These are phyloP conservation scores for Fremontodendron californicum DNA, from an alignment of 345 rosid genomes.

Conservation along the genomic window DNA sequence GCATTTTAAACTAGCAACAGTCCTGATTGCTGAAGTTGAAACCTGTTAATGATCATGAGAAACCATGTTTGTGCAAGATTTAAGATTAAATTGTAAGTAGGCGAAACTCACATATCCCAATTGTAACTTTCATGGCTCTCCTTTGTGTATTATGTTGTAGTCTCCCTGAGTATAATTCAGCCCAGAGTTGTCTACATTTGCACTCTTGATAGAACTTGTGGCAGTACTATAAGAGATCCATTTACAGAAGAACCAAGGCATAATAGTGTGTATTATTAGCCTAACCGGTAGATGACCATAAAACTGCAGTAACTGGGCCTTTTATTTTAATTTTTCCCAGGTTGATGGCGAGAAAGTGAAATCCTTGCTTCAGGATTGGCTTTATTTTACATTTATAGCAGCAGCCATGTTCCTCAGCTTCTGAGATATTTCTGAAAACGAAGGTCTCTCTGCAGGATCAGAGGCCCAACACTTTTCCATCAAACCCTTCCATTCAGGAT, in stretches of 20 bases:
- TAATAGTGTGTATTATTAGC: slow-evolving; percentile 27
- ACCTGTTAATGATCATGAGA: background rate
- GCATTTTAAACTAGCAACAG: slow-evolving; percentile 13
- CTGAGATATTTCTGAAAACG: too few relatives aligned
- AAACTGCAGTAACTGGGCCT: slow-evolving; percentile 14
- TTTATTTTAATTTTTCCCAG: slow-evolving; percentile 19
- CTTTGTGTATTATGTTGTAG: slow-evolving; percentile 6
- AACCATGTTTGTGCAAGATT: background rate
- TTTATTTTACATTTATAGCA: slow-evolving; percentile 79
- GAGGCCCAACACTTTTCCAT: too few relatives aligned
- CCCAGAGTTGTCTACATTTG: slow-evolving; percentile 7
- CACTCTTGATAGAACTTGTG: slow-evolving; percentile 17
- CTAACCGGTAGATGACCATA: slow-evolving; percentile 24
- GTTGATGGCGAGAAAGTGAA: slow-evolving; percentile 16
- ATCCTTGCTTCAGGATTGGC: background rate
- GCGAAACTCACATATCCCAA: slow-evolving; percentile 26
- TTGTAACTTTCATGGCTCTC: slow-evolving; percentile 15
- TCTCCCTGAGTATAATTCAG: slow-evolving; percentile 16
- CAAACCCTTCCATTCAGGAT: too few relatives aligned
- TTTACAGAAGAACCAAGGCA: slow-evolving; percentile 21
- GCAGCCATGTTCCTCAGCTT: slow-evolving; percentile 98
- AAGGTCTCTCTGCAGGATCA: too few relatives aligned
- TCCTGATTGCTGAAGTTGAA: slow-evolving; percentile 19
- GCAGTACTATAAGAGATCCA: slow-evolving; percentile 19
- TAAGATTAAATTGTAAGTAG: background rate